phyloP scores from a whole-genome alignment of 225 moss, liverwort and hornwort species.

The Anthoceros angustus region DNA sequence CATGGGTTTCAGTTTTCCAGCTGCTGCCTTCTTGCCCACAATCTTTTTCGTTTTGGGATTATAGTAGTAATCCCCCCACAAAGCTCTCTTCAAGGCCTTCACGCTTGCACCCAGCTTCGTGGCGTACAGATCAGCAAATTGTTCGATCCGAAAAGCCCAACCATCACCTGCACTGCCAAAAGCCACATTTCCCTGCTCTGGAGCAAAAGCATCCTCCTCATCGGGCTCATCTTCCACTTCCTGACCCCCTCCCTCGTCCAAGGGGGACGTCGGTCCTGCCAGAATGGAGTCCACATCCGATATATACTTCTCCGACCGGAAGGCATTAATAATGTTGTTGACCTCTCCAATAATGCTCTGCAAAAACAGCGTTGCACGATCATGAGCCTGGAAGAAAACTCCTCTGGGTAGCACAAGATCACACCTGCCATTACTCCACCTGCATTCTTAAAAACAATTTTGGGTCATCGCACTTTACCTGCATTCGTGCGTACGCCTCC shows the following conservation, averaged over 20 bases:
- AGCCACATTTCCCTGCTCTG: slow-evolving; percentile 91
- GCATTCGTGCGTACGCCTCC: slow-evolving; percentile 88
- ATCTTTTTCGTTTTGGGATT: slow-evolving; percentile 81
- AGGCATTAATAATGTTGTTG: slow-evolving; percentile 83
- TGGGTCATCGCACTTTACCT: slow-evolving; percentile 16
- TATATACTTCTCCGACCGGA: slow-evolving; percentile 90
- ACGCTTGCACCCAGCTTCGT: slow-evolving; percentile 81
- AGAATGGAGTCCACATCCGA: slow-evolving; percentile 96
- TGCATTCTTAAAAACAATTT: not conserved
- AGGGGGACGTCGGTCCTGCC: slow-evolving; percentile 29
- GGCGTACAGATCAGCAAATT: slow-evolving; percentile 69
- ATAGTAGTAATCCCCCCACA: slow-evolving; percentile 84
- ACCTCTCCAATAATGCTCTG: slow-evolving; percentile 92
- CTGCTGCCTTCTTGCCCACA: slow-evolving; percentile 65
- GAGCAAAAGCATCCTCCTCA: slow-evolving; percentile 83
- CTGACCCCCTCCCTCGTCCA: slow-evolving; percentile 28
- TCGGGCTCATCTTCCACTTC: slow-evolving; percentile 46
- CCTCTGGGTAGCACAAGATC: not conserved
- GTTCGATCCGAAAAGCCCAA: slow-evolving; percentile 74
- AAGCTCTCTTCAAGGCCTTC: slow-evolving; percentile 41
- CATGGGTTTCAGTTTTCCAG: slow-evolving; percentile 89
- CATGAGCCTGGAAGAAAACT: not conserved
- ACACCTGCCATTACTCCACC: too few species aligned
- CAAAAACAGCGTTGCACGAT: not conserved
- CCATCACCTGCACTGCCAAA: slow-evolving; percentile 91